Conservation (phyloP, 768 basidiomycete species). For the Zangia roseola region DNA sequence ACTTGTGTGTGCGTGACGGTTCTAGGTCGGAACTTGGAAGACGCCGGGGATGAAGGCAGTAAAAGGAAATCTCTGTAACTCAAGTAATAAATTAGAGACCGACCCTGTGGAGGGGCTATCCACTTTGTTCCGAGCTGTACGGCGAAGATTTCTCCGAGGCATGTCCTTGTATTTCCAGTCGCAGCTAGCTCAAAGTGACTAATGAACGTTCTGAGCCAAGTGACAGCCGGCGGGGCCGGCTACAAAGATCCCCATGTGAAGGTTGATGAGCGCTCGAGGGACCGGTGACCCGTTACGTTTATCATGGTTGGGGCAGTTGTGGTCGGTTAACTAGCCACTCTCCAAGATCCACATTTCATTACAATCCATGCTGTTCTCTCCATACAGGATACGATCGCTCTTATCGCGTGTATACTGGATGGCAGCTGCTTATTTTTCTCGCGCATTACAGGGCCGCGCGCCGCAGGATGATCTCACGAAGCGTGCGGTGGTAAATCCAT, state of each 20-base stretch:
- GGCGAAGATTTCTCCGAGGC: constrained; percentile 1
- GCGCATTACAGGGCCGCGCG: constrained; percentile 2
- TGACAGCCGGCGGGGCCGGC: constrained; percentile 18
- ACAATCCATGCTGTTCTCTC: neutral
- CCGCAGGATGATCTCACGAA: constrained; percentile 19
- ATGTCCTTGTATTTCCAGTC: neutral
- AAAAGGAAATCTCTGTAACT: neutral
- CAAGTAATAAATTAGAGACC: neutral
- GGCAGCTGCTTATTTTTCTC: neutral
- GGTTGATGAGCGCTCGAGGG: constrained; percentile 12
- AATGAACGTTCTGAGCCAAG: neutral
- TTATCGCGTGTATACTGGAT: neutral
- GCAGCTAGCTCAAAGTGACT: constrained; percentile 9
- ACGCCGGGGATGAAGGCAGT: neutral
- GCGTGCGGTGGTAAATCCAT: constrained; percentile 18
- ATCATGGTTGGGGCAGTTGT: too few species aligned
- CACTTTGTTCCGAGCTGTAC: constrained; percentile 1
- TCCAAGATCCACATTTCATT: neutral
- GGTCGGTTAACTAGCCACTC: too few species aligned
- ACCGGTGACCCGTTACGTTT: too few species aligned
- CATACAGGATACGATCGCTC: neutral
- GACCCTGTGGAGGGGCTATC: neutral
- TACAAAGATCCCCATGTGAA: neutral
- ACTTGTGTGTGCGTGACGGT: constrained; percentile 4
- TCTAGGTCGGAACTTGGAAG: too few species aligned